Conservation (phyloP, 2,329 filamentous ascomycete species). For the Nemania abortiva region DNA sequence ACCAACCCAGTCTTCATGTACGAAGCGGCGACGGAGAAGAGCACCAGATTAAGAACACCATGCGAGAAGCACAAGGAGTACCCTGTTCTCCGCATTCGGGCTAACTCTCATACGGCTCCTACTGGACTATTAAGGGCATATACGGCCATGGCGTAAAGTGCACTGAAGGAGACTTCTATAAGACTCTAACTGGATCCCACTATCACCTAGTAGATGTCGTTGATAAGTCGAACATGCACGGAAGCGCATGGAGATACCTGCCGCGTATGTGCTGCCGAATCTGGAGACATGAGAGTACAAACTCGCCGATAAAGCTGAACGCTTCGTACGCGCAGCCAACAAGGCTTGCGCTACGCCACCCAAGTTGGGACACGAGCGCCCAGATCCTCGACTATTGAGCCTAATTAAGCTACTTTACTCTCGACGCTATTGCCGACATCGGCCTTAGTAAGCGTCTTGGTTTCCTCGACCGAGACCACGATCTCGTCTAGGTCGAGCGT, state of each 20-base stretch:
- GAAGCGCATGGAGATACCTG: constrained; percentile 63
- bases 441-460: constrained; percentile 64
- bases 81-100: constrained; percentile 14
- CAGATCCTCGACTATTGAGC: constrained; percentile 59
- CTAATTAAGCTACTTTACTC: constrained; percentile 67
- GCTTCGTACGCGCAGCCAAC: no score
- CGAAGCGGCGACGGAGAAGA: constrained; percentile 10
- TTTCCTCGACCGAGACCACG: constrained; percentile 63
- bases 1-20: constrained; percentile 20
- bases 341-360: constrained; percentile 39
- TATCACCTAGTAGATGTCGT: constrained; percentile 1
- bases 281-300: constrained; percentile 67
- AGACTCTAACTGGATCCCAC: not conserved
- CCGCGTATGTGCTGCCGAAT: constrained; percentile 65
- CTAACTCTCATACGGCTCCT: no score
- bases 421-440: constrained; percentile 69
- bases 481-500: no score
- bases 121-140: no score
- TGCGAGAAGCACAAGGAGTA: constrained; percentile 9
- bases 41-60: constrained; percentile 8
- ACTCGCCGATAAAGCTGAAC: constrained; percentile 64
- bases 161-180: constrained; percentile 14
- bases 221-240: constrained; percentile 58
- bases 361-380: constrained; percentile 30
- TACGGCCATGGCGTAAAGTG: constrained; percentile 13